Base-by-base conservation (phyloP, 2,329 filamentous ascomycete genomes). In the Trichoderma aggressivum region DNA sequence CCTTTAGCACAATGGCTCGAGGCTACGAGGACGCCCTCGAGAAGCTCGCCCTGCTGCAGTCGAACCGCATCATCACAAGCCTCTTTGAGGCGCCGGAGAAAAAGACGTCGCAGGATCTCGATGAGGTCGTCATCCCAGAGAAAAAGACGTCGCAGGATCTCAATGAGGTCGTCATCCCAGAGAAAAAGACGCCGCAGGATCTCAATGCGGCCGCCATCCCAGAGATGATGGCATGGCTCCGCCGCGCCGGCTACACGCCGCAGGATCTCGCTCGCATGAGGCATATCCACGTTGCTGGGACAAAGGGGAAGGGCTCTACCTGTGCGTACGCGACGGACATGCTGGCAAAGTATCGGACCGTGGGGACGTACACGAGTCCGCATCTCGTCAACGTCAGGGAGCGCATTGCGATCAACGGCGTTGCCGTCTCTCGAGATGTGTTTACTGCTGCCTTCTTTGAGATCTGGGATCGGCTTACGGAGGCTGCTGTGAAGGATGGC, bases 241-340 rank as follows among this genome's bases (percentile, higher is more conserved):
- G 82, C 59, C 91, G 91, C 73, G 90, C 93, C 69, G 93, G 93
- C 62, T 93, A 97, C 81, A 82, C 91, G 81, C 80, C 80, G 1
- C 68, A 76, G 0, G 82, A 84, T 74, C 82, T 88, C 30, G 76
- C 80, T 14, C 74, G 77, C 5, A 80, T 87, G 65, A 81, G 81
- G 18, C 86, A 86, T 74, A 89, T 98, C 72, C 95, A 98, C 79
- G 90, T 98, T 59, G 93, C 95, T 1, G 95, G 95, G 14, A 98
- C 94, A 5, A 98, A 98, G 80, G 95, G 95, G 72, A 98, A 98
- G 80, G 94, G 94, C 53, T 96, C 93, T 3, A 94, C 94, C 0
- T 93, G 92, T 74, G 92, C 94, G 11, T 95, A 94, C 79, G 88
- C 94, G 24, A 93, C 94, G 16, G 90, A 90, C 3, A 92, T 97